These are phyloP conservation scores for Lactuca saligna DNA, from an alignment of 129 eudicot species.

Conservation along the genomic window DNA sequence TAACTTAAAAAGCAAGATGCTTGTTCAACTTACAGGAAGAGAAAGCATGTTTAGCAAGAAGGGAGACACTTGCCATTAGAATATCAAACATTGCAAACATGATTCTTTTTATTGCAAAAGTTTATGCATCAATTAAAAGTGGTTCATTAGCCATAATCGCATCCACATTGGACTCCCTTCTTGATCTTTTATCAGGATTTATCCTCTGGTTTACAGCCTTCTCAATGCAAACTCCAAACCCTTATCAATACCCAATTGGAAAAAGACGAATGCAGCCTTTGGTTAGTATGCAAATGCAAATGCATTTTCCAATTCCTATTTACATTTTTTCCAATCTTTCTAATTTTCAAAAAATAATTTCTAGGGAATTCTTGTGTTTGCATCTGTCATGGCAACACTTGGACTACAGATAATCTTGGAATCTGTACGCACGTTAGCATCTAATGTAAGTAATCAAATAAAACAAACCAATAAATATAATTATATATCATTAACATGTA, in stretches of 20 bases:
- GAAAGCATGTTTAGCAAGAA: conserved; percentile 60
- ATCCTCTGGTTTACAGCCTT: conserved; percentile 90
- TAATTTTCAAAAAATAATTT: conserved; percentile 15
- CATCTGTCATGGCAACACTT: conserved; percentile 90
- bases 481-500: background rate
- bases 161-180: conserved; percentile 81
- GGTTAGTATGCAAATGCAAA: conserved; percentile 48
- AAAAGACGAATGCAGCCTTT: conserved; percentile 89
- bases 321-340: no score
- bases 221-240: conserved; percentile 76
- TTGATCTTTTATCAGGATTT: conserved; percentile 80
- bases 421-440: conserved; percentile 55
- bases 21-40: conserved; percentile 60
- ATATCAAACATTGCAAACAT: conserved; percentile 77
- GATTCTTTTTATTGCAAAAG: conserved; percentile 85
- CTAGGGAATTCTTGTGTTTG: conserved; percentile 91
- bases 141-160: conserved; percentile 89
- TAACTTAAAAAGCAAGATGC: background rate
- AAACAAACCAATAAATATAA: no score
- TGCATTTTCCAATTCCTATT: conserved; percentile 7
- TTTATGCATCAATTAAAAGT: conserved; percentile 70
- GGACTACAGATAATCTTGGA: conserved; percentile 88
- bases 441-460: conserved; percentile 44
- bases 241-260: conserved; percentile 84
- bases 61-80: conserved; percentile 76